These are phyloP conservation scores for thale cress (Arabidopsis thaliana) DNA, from an alignment of 345 rosid species.

Conservation along the genomic window TAIR10.1 NC_003070.9:10642001-10642500, in stretches of 20 bases:
- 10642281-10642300: not conserved
- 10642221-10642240: conserved; percentile 67
- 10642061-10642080: conserved; percentile 74
- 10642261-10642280: not conserved
- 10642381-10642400: conserved; percentile 29
- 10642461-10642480: conserved; percentile 37
- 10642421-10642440: conserved; percentile 81
- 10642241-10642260: not conserved
- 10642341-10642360: not conserved
- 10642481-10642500: conserved; percentile 51
- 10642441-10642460: conserved; percentile 62
- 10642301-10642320: not conserved
- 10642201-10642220: conserved; percentile 69
- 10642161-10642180: conserved; percentile 61
- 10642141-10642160: conserved; percentile 64
- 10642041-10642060: conserved; percentile 81
- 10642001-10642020: conserved; percentile 64
- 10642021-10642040: conserved; percentile 62
- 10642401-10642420: conserved; percentile 79
- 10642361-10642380: not conserved
- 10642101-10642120: conserved; percentile 47
- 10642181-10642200: conserved; percentile 63
- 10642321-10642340: conserved; percentile 1
- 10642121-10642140: conserved; percentile 48
- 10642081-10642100: conserved; percentile 56